A percentile compares a stretch with the other conserved stretches of the same genome.
Evolutionary conservation across 2,329 filamentous ascomycete species (phyloP).

Genomic region (Rhynchosporium graminicola): DNA sequence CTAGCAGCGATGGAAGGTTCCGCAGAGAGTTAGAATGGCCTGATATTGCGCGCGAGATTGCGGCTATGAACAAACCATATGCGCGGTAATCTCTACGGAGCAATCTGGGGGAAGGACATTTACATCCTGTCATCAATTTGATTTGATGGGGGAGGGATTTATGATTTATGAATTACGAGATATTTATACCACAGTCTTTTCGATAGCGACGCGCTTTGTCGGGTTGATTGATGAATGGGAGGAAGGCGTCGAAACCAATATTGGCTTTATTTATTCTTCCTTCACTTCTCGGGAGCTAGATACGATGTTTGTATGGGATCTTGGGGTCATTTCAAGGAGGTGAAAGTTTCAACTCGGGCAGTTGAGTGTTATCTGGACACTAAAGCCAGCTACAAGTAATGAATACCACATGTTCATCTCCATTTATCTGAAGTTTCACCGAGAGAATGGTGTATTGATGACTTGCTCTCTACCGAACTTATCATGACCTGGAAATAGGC

Average conservation of each 20-base stretch:
- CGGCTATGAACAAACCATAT: constrained; percentile 94
- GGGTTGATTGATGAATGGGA: not conserved
- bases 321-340: not conserved
- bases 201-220: constrained; percentile 13
- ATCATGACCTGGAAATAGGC: too few species aligned
- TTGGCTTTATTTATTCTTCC: not conserved
- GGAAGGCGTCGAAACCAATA: not conserved
- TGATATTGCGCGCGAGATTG: constrained; percentile 85
- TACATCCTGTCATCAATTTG: constrained; percentile 21
- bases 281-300: not conserved
- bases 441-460: too few species aligned
- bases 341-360: not conserved
- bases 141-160: constrained; percentile 11
- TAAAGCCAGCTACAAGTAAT: not conserved
- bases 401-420: not conserved
- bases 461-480: too few species aligned
- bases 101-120: constrained; percentile 15
- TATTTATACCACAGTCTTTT: constrained; percentile 29
- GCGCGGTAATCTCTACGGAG: constrained; percentile 53
- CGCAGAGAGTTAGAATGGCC: constrained; percentile 80
- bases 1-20: constrained; percentile 40
- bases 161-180: constrained; percentile 29
- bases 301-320: constrained; percentile 1
- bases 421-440: not conserved
- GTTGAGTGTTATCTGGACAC: not conserved